A percentile compares a stretch with the other conserved stretches of the same genome.
Evolutionary conservation across 441 rosid genomes (phyloP).

Genomic region (Croton laevigatus): DNA sequence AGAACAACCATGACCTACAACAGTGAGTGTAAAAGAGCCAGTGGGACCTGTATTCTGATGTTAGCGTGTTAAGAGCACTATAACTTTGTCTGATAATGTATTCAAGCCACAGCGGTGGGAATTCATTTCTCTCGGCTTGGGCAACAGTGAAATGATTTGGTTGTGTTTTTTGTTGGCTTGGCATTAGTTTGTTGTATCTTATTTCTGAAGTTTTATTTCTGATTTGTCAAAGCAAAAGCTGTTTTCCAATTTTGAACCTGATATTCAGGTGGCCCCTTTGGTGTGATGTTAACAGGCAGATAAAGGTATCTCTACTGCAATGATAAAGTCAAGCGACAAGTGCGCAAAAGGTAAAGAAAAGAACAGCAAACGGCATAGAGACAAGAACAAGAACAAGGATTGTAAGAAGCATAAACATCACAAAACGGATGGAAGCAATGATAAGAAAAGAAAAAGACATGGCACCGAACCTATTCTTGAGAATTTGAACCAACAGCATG

Average conservation of each 20-base stretch:
- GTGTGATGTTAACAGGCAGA: slow-evolving; percentile 38
- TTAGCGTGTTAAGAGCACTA: neutral
- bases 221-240: neutral
- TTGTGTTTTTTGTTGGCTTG: neutral
- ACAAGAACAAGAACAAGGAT: slow-evolving; percentile 49
- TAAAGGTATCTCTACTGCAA: slow-evolving; percentile 53
- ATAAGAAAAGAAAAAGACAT: slow-evolving; percentile 35
- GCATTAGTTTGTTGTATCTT: neutral
- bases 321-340: slow-evolving; percentile 48
- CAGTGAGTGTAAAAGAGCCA: too few species aligned
- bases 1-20: neutral
- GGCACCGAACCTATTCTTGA: slow-evolving; percentile 52
- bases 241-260: neutral
- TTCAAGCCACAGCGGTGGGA: neutral
- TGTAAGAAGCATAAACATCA: slow-evolving; percentile 75
- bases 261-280: neutral
- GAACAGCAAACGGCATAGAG: slow-evolving; percentile 60
- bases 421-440: slow-evolving; percentile 32
- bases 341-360: slow-evolving; percentile 48
- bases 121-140: neutral
- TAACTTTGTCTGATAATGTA: neutral
- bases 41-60: neutral
- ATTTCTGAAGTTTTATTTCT: neutral
- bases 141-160: neutral
- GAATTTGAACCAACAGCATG: slow-evolving; percentile 54